phyloP scores from a whole-genome alignment of 2,329 filamentous ascomycete genomes.

The Mollisiaceae sp. region DNA sequence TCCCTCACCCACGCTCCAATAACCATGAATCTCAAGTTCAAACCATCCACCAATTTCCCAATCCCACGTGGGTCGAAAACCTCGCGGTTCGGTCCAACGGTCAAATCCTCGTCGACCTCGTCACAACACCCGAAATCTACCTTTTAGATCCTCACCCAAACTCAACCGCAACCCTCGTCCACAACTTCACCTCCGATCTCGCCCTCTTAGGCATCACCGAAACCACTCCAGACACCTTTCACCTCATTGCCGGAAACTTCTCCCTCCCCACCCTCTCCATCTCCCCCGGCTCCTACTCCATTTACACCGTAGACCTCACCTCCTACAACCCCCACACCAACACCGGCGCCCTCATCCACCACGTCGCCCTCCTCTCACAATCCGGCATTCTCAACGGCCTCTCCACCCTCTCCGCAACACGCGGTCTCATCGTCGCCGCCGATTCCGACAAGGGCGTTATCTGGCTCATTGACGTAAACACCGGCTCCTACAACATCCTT shows the following conservation, averaged over 20 bases:
- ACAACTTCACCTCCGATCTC: slow-evolving; percentile 24
- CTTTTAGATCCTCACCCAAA: slow-evolving; percentile 21
- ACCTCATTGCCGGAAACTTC: slow-evolving; percentile 37
- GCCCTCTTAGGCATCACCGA: slow-evolving; percentile 47
- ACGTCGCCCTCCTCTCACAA: slow-evolving; percentile 30
- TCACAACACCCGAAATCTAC: slow-evolving; percentile 25
- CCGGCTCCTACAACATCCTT: not conserved
- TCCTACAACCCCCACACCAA: slow-evolving; percentile 7
- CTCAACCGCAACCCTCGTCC: slow-evolving; percentile 20
- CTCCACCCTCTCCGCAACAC: slow-evolving; percentile 26
- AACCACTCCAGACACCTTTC: slow-evolving; percentile 37
- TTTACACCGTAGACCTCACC: slow-evolving; percentile 33
- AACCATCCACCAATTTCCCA: slow-evolving; percentile 28
- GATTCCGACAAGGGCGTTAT: slow-evolving; percentile 38
- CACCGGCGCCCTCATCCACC: slow-evolving; percentile 13
- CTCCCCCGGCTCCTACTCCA: slow-evolving; percentile 18
- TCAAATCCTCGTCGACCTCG: slow-evolving; percentile 27
- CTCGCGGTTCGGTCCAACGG: slow-evolving; percentile 27
- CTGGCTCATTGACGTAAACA: slow-evolving; percentile 35
- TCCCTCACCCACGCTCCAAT: not conserved
- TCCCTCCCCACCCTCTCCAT: slow-evolving; percentile 19
- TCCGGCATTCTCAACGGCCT: slow-evolving; percentile 38
- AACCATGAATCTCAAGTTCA: slow-evolving; percentile 3
- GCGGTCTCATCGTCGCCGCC: slow-evolving; percentile 32
- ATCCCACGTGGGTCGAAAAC: slow-evolving; percentile 35